Conservation (phyloP, 257 asterid species). For the Plantago ovata region DNA sequence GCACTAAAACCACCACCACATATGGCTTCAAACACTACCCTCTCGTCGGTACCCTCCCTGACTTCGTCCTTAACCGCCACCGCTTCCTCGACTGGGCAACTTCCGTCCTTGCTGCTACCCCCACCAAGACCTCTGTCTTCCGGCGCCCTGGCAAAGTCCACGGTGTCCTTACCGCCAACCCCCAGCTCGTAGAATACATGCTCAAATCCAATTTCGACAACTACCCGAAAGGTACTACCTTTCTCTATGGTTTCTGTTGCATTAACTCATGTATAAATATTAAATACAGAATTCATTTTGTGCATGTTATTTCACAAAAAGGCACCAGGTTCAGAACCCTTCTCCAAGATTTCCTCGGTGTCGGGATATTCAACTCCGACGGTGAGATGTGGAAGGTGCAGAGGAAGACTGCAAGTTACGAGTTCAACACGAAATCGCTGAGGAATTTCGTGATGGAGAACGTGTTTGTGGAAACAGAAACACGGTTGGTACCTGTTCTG, state of each 20-base stretch:
- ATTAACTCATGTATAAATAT: no score
- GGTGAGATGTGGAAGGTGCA: slow-evolving; percentile 66
- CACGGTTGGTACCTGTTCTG: slow-evolving; percentile 55
- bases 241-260: no score
- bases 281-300: no score
- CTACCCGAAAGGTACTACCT: slow-evolving; percentile 64
- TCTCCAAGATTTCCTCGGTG: slow-evolving; percentile 68
- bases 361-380: slow-evolving; percentile 75
- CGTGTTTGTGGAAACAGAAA: slow-evolving; percentile 42
- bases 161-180: slow-evolving; percentile 75
- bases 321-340: slow-evolving; percentile 53
- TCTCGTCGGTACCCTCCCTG: slow-evolving; percentile 65
- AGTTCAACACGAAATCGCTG: slow-evolving; percentile 81
- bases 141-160: slow-evolving; percentile 68
- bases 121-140: slow-evolving; percentile 60
- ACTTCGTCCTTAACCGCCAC: slow-evolving; percentile 70
- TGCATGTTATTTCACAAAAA: no score
- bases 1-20: slow-evolving; percentile 1
- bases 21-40: slow-evolving; percentile 63
- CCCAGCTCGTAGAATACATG: slow-evolving; percentile 60
- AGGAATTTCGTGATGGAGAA: slow-evolving; percentile 67
- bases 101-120: slow-evolving; percentile 44
- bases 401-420: slow-evolving; percentile 82
- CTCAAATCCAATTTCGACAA: slow-evolving; percentile 67
- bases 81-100: slow-evolving; percentile 86